Base-by-base conservation (phyloP, 2,329 filamentous ascomycete genomes). In the Erysiphe pulchra region DNA sequence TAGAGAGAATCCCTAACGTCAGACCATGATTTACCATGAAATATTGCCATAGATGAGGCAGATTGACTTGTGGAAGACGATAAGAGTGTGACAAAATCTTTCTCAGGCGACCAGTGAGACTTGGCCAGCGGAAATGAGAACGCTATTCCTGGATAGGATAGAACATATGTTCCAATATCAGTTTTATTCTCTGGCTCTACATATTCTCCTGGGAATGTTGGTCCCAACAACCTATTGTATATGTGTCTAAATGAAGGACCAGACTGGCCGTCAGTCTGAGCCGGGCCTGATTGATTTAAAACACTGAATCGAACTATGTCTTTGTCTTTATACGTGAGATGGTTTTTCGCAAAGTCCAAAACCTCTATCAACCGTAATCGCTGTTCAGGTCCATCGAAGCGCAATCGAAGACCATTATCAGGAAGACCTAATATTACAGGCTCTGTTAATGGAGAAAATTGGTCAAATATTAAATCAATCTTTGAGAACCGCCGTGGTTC, bases 371-470 rank as follows among this genome's bases (percentile, higher is more conserved):
- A 65, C 2, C 90, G 80, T 38, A 98, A 65, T 33, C 87, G 75
- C 61, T 98, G 90, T 55, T 95, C 86, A 4, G 82, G 77, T 0
- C 86, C 90, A 58, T 98, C 90, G 57, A 98, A 98, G 38, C 83
- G 83, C 45, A 98, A 65, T 12, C 87, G 80, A 30, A 98, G 61
- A 28, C 90, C 90, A 62, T 95, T 98, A 3, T 74, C 70, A 1
- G 86, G 81, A 4, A 98, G 71, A 16, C 69, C 69, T 46, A 95
- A 62, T 39, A 82, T 66, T 16, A 94, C 71, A 0, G 85, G 82
- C 28, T 82, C 73, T 31, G 68, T 68, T 32, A 94, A 69, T 3
- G 90, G 87, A 12, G 75, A 65, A 14, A 72, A 65, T n/a, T 76
- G 69, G 28, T 84, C 84, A 62, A 90, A 92, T 40, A 77, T 69